Evolutionary conservation across 805 yeast genomes (phyloP).

Genomic region (Millerozyma miso): DNA sequence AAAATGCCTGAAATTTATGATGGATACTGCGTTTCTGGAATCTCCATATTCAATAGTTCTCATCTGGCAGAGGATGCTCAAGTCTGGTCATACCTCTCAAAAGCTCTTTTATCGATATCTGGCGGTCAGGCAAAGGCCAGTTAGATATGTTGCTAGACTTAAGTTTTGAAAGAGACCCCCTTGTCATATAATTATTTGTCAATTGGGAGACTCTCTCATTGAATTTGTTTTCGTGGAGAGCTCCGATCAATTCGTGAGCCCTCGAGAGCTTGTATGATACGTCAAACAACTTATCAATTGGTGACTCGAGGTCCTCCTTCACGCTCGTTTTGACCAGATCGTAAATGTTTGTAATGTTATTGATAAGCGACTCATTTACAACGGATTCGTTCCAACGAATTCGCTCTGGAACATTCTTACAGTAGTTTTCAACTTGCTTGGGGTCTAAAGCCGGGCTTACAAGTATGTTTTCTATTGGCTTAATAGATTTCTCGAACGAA

Average conservation of each 20-base stretch:
- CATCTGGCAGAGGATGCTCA: slow-evolving; percentile 6
- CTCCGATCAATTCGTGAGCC: slow-evolving; percentile 19
- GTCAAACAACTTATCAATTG: slow-evolving; percentile 37
- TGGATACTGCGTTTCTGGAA: too few species aligned
- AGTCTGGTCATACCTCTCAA: slow-evolving; percentile 19
- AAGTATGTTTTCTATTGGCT: slow-evolving; percentile 13
- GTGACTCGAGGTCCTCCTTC: slow-evolving; percentile 17
- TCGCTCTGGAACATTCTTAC: slow-evolving; percentile 11
- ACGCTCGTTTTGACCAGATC: slow-evolving; percentile 11
- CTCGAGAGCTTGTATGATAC: slow-evolving; percentile 25
- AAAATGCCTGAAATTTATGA: not conserved
- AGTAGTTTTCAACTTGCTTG: slow-evolving; percentile 12
- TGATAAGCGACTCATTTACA: slow-evolving; percentile 11
- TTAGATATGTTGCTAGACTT: slow-evolving; percentile 2
- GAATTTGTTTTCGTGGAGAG: slow-evolving; percentile 14
- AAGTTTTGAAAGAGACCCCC: slow-evolving; percentile 5
- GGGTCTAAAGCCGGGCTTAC: slow-evolving; percentile 3
- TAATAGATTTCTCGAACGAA: slow-evolving; percentile 16
- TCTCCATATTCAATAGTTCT: not conserved
- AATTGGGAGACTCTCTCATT: slow-evolving; percentile 16
- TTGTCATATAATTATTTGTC: slow-evolving; percentile 18
- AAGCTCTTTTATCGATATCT: slow-evolving; percentile 15
- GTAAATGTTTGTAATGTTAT: slow-evolving; percentile 8
- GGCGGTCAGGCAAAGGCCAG: slow-evolving; percentile 17
- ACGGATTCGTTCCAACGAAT: slow-evolving; percentile 9